Evolutionary conservation across 192 early-diverging fungal genomes (phyloP).

Genomic region (Backusella parvicylindrica): DNA sequence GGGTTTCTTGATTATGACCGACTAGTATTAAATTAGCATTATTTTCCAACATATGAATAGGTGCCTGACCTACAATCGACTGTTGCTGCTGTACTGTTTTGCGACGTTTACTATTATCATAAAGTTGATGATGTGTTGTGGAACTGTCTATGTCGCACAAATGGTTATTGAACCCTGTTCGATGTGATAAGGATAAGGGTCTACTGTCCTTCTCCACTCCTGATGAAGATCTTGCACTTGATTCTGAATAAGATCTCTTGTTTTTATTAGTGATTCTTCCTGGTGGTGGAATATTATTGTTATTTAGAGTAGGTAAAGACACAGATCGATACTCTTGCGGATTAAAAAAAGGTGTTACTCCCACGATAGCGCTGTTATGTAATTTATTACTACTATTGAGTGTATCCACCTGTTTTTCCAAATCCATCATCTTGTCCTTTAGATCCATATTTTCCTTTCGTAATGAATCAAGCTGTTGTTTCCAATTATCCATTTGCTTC

Average conservation of each 20-base stretch:
- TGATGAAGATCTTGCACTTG: background rate
- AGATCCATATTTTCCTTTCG: conserved; percentile 20
- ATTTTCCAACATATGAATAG: background rate
- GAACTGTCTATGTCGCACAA: background rate
- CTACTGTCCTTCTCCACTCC: background rate
- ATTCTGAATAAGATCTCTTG: background rate
- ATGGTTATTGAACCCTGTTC: background rate
- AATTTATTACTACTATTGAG: background rate
- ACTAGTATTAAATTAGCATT: background rate
- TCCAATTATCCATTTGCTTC: conserved; percentile 45
- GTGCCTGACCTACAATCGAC: background rate
- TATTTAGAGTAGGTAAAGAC: background rate
- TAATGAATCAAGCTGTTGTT: conserved; percentile 21
- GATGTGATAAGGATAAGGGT: background rate
- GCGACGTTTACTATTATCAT: background rate
- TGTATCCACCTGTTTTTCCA: conserved; percentile 5
- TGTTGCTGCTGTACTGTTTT: background rate
- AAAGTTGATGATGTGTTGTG: background rate
- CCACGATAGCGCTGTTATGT: background rate
- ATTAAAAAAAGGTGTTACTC: background rate
- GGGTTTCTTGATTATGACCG: background rate
- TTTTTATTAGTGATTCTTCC: background rate
- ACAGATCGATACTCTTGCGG: background rate
- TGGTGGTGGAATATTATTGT: background rate
- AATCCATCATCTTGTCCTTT: background rate